Base-by-base conservation (phyloP, 208 protist species). In the Phytomonas francai region DNA sequence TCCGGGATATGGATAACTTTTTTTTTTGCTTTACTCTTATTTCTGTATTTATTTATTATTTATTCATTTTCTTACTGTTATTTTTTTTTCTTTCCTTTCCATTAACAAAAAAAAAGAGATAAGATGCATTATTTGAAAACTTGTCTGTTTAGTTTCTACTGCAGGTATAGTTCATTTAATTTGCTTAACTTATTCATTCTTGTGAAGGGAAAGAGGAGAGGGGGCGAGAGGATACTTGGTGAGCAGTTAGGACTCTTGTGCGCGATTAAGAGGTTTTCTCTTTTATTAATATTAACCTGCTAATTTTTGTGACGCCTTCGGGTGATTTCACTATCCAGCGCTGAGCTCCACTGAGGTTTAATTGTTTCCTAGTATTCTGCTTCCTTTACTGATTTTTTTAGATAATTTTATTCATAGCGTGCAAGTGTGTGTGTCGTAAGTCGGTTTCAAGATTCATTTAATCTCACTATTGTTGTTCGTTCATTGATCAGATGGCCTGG, bases 401-500 rank as follows among this genome's bases (percentile, higher is more conserved):
- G 45, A 25, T 54, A 4, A 54, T 54, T 16, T 54, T 54, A 5
- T 25, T 54, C 0, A 19, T 54, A 12, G 8, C 25, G 45, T 54
- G 45, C 6, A 54, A 54, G 45, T 54, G 2, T 12, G 45, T 25
- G 45, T 54, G 19, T 25, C 16, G 45, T 9, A 54, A 54, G 25
- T 54, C 11, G 25, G 19, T 54, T 54, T 54, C 19, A 25, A 28
- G 8, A 61, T 31, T 31, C 62, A 67, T 61, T 42, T 0, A 42
- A 33, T 14, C 31, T 71, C 39, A 65, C 22, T 11, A 31, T 71
- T 64, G 42, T 65, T 51, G 51, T 65, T 57, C 67, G 9, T 65
- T 14, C 5, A 57, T 64, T 27, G 67, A 27, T 32, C 14, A 63
- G 30, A 95, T 95, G 90, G 90, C 90, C 2, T 80, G 87, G 9